Percentiles rank a stretch among this genome's conserved stretches.
These are phyloP conservation scores for Fonsecaea monophora DNA, from an alignment of 2,329 filamentous ascomycete species.

Conservation along the genomic window DNA sequence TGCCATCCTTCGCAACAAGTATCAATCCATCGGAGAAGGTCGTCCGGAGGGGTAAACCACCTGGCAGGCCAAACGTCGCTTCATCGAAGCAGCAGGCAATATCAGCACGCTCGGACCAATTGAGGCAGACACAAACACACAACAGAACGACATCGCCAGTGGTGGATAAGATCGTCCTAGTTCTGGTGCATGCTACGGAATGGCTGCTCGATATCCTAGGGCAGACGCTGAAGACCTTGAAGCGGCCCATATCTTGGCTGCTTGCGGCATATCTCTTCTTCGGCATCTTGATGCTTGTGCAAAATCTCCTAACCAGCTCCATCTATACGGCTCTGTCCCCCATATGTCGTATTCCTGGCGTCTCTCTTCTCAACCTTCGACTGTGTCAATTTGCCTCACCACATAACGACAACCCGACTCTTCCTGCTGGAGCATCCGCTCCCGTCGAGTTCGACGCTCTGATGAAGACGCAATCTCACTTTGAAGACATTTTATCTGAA, in stretches of 20 bases:
- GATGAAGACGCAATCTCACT: constrained; percentile 75
- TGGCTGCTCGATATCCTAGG: constrained; percentile 35
- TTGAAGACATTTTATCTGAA: constrained; percentile 76
- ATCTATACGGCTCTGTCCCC: constrained; percentile 69
- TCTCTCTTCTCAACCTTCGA: constrained; percentile 65
- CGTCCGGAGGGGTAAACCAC: constrained; percentile 21
- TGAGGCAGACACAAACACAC: neutral
- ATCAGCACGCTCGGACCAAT: constrained; percentile 2
- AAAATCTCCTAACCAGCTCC: constrained; percentile 68
- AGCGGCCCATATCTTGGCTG: constrained; percentile 68
- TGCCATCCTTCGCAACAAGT: constrained; percentile 33
- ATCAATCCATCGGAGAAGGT: constrained; percentile 18
- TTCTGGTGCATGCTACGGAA: constrained; percentile 19
- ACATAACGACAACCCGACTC: constrained; percentile 20
- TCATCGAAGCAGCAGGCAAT: constrained; percentile 13
- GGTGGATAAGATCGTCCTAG: constrained; percentile 19
- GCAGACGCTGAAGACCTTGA: constrained; percentile 66
- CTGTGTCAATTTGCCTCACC: constrained; percentile 60
- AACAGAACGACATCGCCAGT: constrained; percentile 14
- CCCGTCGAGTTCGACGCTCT: constrained; percentile 74
- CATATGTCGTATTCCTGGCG: constrained; percentile 72
- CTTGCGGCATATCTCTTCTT: constrained; percentile 68
- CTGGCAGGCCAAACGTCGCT: neutral
- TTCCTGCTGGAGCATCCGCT: constrained; percentile 43
- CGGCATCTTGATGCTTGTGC: constrained; percentile 64